phyloP scores from a whole-genome alignment of 441 rosid genomes.

The Euphorbia celastroides region DNA sequence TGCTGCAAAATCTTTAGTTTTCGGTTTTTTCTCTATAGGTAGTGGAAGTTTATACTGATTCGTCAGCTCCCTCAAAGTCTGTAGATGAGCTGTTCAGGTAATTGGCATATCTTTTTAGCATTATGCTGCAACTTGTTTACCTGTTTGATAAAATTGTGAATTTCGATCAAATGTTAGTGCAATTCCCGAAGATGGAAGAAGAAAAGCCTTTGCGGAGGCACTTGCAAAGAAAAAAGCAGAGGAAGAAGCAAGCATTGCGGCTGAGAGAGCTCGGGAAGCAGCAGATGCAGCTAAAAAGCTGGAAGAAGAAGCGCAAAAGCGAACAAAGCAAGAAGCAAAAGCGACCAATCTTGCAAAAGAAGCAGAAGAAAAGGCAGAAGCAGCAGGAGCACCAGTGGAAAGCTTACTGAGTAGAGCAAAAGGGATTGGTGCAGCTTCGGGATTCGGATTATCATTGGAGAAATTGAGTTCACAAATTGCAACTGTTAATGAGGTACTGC shows the following conservation, averaged over 20 bases:
- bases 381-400: conserved; percentile 44
- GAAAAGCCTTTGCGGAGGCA: conserved; percentile 60
- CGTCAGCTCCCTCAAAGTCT: conserved; percentile 60
- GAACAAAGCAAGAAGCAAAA: conserved; percentile 44
- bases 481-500: conserved; percentile 38
- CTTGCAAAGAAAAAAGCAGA: conserved; percentile 66
- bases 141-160: background rate
- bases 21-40: too few species aligned
- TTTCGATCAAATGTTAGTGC: conserved; percentile 33
- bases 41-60: conserved; percentile 67
- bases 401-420: conserved; percentile 56
- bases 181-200: conserved; percentile 85
- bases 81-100: conserved; percentile 84
- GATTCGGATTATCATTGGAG: conserved; percentile 54
- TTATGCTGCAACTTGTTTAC: background rate
- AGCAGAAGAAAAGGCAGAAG: conserved; percentile 54
- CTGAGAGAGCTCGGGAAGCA: conserved; percentile 56
- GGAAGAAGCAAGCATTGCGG: conserved; percentile 54
- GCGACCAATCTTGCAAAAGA: conserved; percentile 56
- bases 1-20: background rate
- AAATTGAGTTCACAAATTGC: conserved; percentile 61
- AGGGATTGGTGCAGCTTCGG: conserved; percentile 38
- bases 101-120: background rate
- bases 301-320: conserved; percentile 48
- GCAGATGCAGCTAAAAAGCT: conserved; percentile 45